phyloP scores from a whole-genome alignment of 371 early-diverging fungal species.

The Mucor piriformis region DNA sequence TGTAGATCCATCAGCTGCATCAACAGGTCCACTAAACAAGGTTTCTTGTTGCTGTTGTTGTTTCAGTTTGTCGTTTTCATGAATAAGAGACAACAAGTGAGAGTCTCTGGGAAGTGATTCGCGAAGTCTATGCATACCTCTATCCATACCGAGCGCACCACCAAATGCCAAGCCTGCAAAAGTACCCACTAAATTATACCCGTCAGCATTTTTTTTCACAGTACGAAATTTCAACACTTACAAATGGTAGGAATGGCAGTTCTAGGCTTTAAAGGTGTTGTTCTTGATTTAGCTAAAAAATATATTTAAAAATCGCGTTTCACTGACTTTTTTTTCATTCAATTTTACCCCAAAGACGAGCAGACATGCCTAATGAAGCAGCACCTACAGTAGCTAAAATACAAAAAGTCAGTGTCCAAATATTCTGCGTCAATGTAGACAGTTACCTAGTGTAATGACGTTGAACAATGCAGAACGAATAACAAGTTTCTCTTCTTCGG shows the following conservation, averaged over 20 bases:
- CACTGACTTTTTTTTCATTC: not conserved
- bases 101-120: conserved; percentile 36
- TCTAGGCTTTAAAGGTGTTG: conserved; percentile 18
- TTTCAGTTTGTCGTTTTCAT: conserved; percentile 32
- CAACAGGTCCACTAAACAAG: conserved; percentile 6
- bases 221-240: conserved; percentile 16
- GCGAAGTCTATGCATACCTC: conserved; percentile 44
- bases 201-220: not conserved
- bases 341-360: conserved; percentile 40
- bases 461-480: conserved; percentile 45
- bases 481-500: conserved; percentile 31
- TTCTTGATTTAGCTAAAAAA: conserved; percentile 23
- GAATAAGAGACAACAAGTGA: conserved; percentile 35
- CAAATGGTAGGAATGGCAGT: conserved; percentile 41
- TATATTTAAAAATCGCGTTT: no score
- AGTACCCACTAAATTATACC: conserved; percentile 31
- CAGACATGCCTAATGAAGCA: conserved; percentile 44
- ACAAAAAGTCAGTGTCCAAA: not conserved
- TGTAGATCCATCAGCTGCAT: not conserved
- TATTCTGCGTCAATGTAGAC: not conserved
- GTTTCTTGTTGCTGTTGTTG: conserved; percentile 6
- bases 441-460: conserved; percentile 35
- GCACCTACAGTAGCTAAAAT: conserved; percentile 42
- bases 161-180: conserved; percentile 41
- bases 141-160: conserved; percentile 41